Base-by-base conservation (phyloP, 805 yeast genomes). In the Nakazawaea holstii region DNA sequence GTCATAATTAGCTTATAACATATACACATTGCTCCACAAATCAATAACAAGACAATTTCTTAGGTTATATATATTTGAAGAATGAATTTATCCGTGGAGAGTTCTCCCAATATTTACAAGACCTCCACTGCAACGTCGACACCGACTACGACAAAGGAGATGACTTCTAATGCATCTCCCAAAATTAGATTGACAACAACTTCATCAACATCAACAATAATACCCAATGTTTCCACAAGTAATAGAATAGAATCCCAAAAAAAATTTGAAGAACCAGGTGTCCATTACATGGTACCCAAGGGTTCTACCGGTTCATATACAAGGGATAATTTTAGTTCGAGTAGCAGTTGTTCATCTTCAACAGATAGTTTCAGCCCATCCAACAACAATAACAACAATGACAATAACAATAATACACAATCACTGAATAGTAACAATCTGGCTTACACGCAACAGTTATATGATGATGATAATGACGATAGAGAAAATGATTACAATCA, bases 1-100 rank as follows among this genome's bases (percentile, higher is more conserved):
- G 5, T 20, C 24, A 20, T 5, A 20, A 20, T 5, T 20, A 20
- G 24, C 24, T 5, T 20, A 20, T 5, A 3, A 20, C 5, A 20
- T 20, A 20, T 20, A 20, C 5, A 20, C 24, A 24, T 8, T 13
- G 32, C 15, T n/a, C 15, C 15, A 39, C 11, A 24, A 13, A 29
- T 27, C 31, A 27, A 14, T 9, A 27, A 20, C 4, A 38, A 38
- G 40, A 15, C 17, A 27, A 28, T 14, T n/a, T n/a, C 17, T 8
- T 15, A 6, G 17, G 11, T 7, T 3, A 15, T 15, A 15, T 6
- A 15, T 11, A 27, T 8, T 17, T 20, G 24, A 20, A 31, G 20
- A 9, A 47, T 47, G 49, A 47, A 42, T 33, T 3, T 47, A 24
- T 48, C 50, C 29, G 44, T 48, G 33, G 50, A 48, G 37, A 48